Evolutionary conservation across 164 flowering plant species (phyloP).

Genomic region (Vitis rupestris): DNA sequence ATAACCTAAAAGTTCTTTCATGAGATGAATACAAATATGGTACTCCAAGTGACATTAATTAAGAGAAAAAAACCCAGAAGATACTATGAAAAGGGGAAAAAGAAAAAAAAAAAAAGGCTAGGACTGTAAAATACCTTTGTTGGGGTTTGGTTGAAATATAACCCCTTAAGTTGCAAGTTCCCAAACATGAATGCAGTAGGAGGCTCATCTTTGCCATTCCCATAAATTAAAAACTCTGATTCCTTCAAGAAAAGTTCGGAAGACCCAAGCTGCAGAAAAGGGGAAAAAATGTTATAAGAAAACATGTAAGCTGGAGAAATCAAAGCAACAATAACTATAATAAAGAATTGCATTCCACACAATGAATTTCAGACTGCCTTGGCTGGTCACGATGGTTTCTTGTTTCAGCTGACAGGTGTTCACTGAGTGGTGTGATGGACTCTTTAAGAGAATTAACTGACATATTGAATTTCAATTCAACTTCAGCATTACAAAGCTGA

Average conservation of each 20-base stretch:
- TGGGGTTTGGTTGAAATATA: slow-evolving; percentile 90
- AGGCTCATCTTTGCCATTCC: slow-evolving; percentile 84
- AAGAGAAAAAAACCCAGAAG: not conserved
- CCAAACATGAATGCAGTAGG: slow-evolving; percentile 92
- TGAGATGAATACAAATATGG: not conserved
- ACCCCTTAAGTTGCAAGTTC: slow-evolving; percentile 77
- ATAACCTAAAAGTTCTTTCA: not conserved
- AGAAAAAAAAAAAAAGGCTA: not conserved
- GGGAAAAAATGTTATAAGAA: slow-evolving; percentile 3
- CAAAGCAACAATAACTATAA: not conserved
- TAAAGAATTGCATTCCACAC: not conserved
- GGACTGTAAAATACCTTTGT: slow-evolving; percentile 56
- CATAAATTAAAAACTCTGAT: slow-evolving; percentile 67
- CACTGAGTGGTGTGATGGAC: not conserved
- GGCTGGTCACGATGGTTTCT: not conserved
- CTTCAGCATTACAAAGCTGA: not conserved
- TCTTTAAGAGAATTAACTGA: not conserved
- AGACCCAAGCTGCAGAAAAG: slow-evolving; percentile 71
- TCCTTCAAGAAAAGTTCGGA: slow-evolving; percentile 79
- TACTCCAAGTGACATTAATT: too few species aligned
- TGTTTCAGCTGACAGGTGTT: not conserved
- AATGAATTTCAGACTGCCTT: not conserved
- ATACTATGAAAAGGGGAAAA: not conserved
- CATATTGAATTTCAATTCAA: not conserved
- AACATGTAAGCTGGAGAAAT: slow-evolving; percentile 8